Evolutionary conservation across 371 early-diverging fungal species (phyloP), one percentile per base, ranked within the genome.

Genomic region (Rhizomucor pusillus): DNA sequence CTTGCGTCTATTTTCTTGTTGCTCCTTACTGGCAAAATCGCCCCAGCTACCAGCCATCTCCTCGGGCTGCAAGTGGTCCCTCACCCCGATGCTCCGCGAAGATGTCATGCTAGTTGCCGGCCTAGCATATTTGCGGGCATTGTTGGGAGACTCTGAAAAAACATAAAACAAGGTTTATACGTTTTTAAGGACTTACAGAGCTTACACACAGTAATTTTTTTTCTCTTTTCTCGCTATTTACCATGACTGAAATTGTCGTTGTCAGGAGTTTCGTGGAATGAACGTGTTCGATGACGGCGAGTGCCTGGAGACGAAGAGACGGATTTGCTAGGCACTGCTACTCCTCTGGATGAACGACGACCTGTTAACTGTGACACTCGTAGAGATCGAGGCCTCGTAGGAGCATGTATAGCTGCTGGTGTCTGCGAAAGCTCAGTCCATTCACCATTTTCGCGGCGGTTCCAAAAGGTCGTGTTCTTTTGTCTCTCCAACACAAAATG

Each of bases 401-500:
- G 1, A 22, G 41, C 10, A 24, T 37, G 20, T 5, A 41, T n/a
- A 43, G n/a, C 24, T 20, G 52, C 24, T 33, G 22, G 7, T 34
- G 20, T 7, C 22, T 43, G 25, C 6, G 45, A 12, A 3, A 45
- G 25, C 36, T 53, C 45, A 11, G 5, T 35, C 54, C 54, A 53
- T 16, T 35, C 46, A 1, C 54, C 54, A 34, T 53, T 45, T 16
- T 45, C 45, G 6, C 11, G 11, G 13, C 34, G n/a, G 16, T 54
- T 52, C 75, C 73, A 78, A 47, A 59, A 78, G 0, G 5, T 19
- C 0, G 73, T 73, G 0, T 54, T 45, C 22, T 59, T 62, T 53
- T 78, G 79, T 23, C 65, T 47, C 22, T 71, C 63, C 0, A 78
- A 20, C 1, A 75, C 62, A 12, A 69, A 67, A 6, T 60, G 50